Percentiles rank a stretch among this genome's conserved stretches.
These are phyloP conservation scores for Alternaria gaisen DNA, from an alignment of 2,329 filamentous ascomycete species.

Conservation along the genomic window DNA sequence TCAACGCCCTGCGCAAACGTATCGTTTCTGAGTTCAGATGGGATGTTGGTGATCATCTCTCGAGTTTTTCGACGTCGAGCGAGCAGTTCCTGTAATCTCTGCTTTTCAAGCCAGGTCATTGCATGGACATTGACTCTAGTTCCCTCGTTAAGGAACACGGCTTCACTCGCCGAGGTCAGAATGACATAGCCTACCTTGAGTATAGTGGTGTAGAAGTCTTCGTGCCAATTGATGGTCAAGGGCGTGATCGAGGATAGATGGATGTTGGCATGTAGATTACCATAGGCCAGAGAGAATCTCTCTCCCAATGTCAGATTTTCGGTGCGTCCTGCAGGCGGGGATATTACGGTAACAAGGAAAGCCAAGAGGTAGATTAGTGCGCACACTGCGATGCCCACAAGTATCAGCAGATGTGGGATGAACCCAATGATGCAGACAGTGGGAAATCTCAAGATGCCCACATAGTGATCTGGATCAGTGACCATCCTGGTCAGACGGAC, in stretches of 20 bases:
- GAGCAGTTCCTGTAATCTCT: slow-evolving; percentile 80
- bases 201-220: slow-evolving; percentile 95
- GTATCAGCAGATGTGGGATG: slow-evolving; percentile 88
- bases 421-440: slow-evolving; percentile 96
- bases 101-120: slow-evolving; percentile 92
- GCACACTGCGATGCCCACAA: slow-evolving; percentile 80
- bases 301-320: slow-evolving; percentile 61
- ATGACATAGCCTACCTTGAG: slow-evolving; percentile 87
- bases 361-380: slow-evolving; percentile 79
- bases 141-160: slow-evolving; percentile 94
- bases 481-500: slow-evolving; percentile 50
- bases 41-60: slow-evolving; percentile 50
- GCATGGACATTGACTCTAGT: slow-evolving; percentile 74
- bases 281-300: slow-evolving; percentile 75
- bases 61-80: slow-evolving; percentile 52
- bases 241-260: slow-evolving; percentile 73
- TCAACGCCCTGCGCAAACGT: slow-evolving; percentile 49
- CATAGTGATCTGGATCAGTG: slow-evolving; percentile 58
- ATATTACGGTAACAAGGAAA: slow-evolving; percentile 76
- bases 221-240: slow-evolving; percentile 81
- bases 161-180: slow-evolving; percentile 92
- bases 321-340: slow-evolving; percentile 63
- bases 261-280: slow-evolving; percentile 91
- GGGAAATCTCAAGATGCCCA: slow-evolving; percentile 83
- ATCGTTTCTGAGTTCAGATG: slow-evolving; percentile 54